Conservation (phyloP, 139 green algal species). For the Chlorella sp. region DNA sequence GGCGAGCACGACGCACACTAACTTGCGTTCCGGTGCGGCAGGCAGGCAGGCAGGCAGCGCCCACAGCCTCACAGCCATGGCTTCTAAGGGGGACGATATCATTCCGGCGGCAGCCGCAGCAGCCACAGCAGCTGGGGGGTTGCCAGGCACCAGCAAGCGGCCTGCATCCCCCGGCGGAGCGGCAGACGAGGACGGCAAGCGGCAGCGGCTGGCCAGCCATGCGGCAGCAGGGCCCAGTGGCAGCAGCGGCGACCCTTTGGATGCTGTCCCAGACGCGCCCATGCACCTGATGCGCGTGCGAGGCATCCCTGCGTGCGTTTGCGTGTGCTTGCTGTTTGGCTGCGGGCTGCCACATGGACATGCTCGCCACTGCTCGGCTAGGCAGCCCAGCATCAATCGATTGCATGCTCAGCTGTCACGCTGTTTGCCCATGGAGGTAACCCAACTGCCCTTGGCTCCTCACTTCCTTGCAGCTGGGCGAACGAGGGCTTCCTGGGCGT, state of each 20-base stretch:
- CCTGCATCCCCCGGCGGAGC: neutral
- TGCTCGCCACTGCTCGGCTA: too few species aligned
- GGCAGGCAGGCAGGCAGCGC: neutral
- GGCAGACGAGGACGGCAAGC: neutral
- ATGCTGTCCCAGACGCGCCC: slow-evolving; percentile 3
- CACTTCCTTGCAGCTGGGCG: slow-evolving; percentile 4
- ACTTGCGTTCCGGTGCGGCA: neutral
- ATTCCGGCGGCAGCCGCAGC: neutral
- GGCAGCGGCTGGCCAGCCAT: neutral
- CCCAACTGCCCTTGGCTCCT: too few species aligned
- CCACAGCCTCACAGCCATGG: neutral
- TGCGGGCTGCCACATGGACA: too few species aligned
- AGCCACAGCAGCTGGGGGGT: neutral
- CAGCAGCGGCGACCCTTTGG: neutral
- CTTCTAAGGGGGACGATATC: too few species aligned
- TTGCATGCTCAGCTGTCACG: too few species aligned
- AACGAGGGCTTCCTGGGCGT: slow-evolving; percentile 62
- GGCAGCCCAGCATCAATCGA: too few species aligned
- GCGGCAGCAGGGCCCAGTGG: neutral
- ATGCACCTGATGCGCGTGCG: slow-evolving; percentile 38
- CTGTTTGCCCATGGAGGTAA: too few species aligned
- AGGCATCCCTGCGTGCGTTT: slow-evolving; percentile 26
- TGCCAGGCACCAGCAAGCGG: neutral
- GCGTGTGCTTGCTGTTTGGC: too few species aligned
- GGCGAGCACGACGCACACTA: too few species aligned